Base-by-base conservation (phyloP, 2,329 filamentous ascomycete genomes). In the Fusarium papillatum region DNA sequence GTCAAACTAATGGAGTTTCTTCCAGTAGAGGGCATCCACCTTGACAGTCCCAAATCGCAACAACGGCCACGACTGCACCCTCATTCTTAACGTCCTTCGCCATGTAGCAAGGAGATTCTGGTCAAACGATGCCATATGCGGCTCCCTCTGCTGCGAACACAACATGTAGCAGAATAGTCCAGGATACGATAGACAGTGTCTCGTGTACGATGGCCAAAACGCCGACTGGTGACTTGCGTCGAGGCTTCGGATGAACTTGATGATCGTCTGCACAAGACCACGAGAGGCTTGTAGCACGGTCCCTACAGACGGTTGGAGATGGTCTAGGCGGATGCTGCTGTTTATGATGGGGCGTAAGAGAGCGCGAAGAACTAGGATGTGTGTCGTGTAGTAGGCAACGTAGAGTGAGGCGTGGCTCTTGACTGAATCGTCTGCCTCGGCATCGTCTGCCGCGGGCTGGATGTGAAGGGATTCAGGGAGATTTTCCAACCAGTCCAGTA, bases 11-110 rank as follows among this genome's bases (percentile, higher is more conserved):
- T 38, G 24, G 26, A 70, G 36, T 43, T 70, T 66, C 64, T 77
- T 79, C 76, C 76, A 79, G 53, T 73, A 78, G 5, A 79, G 64
- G 2, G 76, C 76, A 64, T 79, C 76, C 31, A 79, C 71, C 60
- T 79, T 79, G 4, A 78, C 76, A 14, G 76, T 73, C 1, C 64
- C 76, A 48, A 79, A 78, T 1, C 76, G 68, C 17, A 79, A 57
- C 5, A 79, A 46, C 3, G 75, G 74, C 76, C 76, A 79, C 8
- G 75, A 72, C 26, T 70, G 70, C 11, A 75, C 74, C 26, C 75
- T 69, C 26, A 76, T 74, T 4, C 76, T 16, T 9, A 60, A 24
- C 7, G 55, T 60, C 55, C 36, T 60, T 3, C 55, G 22, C 55
- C 55, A 60, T 3, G 55, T 60, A 39, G 55, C 55, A 17, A 60